phyloP scores from a whole-genome alignment of 768 basidiomycete genomes.

The Boletus sp. region DNA sequence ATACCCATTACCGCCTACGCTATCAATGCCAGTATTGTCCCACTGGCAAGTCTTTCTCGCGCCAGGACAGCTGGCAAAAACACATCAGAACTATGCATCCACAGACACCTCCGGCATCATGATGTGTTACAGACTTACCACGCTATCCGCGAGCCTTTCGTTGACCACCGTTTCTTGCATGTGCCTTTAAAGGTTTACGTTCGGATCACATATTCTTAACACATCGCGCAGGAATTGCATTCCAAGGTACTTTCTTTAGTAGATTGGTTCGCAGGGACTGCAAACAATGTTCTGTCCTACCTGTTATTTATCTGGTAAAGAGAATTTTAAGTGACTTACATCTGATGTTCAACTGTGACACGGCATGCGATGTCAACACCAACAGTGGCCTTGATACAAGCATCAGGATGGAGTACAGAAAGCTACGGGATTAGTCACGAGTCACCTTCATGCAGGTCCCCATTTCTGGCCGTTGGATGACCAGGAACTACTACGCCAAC shows the following conservation, averaged over 20 bases:
- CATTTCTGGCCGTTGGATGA: background rate
- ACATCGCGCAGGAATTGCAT: too few relatives aligned
- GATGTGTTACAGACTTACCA: background rate
- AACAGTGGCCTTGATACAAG: background rate
- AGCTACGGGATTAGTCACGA: too few relatives aligned
- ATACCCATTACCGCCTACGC: constrained; percentile 18
- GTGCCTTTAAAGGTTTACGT: background rate
- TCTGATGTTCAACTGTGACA: background rate
- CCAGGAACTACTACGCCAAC: too few relatives aligned
- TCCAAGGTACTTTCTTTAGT: background rate
- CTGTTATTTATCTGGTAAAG: background rate
- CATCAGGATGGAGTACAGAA: background rate
- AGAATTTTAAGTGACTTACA: background rate
- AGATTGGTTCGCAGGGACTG: background rate
- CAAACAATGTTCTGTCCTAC: background rate
- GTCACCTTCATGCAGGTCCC: background rate
- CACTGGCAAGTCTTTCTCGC: constrained; percentile 17
- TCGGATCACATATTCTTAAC: background rate
- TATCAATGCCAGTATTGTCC: constrained; percentile 14
- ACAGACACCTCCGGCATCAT: background rate
- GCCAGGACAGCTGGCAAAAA: constrained; percentile 13
- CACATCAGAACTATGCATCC: constrained; percentile 16
- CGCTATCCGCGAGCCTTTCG: background rate
- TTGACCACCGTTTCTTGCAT: background rate
- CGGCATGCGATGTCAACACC: background rate